Evolutionary conservation across 2,329 filamentous ascomycete species (phyloP), one percentile per base, ranked within the genome.

Genomic region (Pseudogymnoascus sp.): DNA sequence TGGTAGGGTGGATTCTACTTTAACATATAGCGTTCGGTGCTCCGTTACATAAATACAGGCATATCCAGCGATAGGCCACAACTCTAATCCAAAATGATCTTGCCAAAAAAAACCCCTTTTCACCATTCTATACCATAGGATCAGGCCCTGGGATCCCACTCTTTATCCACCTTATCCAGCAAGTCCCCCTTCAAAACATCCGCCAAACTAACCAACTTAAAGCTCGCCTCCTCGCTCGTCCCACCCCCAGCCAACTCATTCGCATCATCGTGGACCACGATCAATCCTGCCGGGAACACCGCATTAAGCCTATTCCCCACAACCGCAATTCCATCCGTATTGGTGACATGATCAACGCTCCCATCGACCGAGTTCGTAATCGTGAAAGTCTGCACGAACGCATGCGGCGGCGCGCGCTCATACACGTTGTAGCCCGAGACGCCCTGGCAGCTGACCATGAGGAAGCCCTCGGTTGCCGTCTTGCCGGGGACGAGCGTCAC

Each of bases 391-490:
- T 76, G 72, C 2, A 83, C 77, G 61, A 77, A 82, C 3, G 78
- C 74, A 68, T 83, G 80, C 3, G 81, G 81, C 0, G 74, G 72
- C 1, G 76, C 77, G 6, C 81, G 76, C 5, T 76, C 75, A 70
- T 83, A 83, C 40, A 83, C 74, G 60, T 81, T 78, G 68, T 80
- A 83, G 1, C 79, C 77, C 64, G 79, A 82, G 33, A 82, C 79
- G 3, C 81, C 81, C 66, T 83, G 80, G 64, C 76, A 79, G 2
- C 79, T 82, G 5, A 82, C 79, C 15, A 84, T 71, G 23, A 84
- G 76, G 70, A 80, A 83, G 0, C 81, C 81, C 17, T 77, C 68
- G 2, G 77, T 70, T 0, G 76, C 73, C 0, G 73, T 76, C 53
- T 75, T 70, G 3, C 80, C 80, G n/a, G 77, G 74, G 0, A 83